Conservation (phyloP, 768 basidiomycete species). For the Infundibulicybe gibba region DNA sequence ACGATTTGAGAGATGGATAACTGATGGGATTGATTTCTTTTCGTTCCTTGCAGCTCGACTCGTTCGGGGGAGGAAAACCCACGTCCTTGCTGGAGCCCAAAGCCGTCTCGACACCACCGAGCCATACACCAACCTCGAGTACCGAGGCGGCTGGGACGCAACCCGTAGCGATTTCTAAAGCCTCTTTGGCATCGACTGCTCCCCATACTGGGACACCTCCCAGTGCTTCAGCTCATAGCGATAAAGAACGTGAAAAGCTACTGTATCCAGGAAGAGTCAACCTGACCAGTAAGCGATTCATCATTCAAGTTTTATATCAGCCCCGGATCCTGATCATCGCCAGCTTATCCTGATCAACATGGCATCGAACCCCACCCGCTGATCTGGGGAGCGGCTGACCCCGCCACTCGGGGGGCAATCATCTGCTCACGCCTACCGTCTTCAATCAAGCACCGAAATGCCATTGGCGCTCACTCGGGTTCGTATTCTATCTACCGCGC, state of each 20-base stretch:
- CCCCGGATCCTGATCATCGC: conserved; percentile 18
- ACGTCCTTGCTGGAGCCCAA: conserved; percentile 25
- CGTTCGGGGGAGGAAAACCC: conserved; percentile 23
- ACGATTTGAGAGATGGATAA: neutral
- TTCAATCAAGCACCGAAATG: conserved; percentile 88
- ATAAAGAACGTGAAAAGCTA: conserved; percentile 68
- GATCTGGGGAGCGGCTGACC: conserved; percentile 73
- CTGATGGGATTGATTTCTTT: neutral
- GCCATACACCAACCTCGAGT: conserved; percentile 6
- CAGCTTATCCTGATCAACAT: conserved; percentile 88
- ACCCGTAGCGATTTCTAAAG: conserved; percentile 7
- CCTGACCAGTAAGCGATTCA: conserved; percentile 66
- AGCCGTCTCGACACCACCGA: conserved; percentile 20
- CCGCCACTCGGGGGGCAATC: conserved; percentile 75
- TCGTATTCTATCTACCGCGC: conserved; percentile 95
- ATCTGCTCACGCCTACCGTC: conserved; percentile 83
- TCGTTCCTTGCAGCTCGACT: conserved; percentile 49
- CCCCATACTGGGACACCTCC: conserved; percentile 16
- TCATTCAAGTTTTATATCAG: neutral
- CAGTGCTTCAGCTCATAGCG: conserved; percentile 21
- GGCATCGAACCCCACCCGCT: conserved; percentile 80
- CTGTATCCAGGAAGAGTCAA: conserved; percentile 83
- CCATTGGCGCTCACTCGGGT: conserved; percentile 91
- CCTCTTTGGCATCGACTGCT: conserved; percentile 22
- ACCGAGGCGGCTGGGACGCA: conserved; percentile 2